Conservation (phyloP, 2,329 filamentous ascomycete species). For the Sordariomycetes sp. region DNA sequence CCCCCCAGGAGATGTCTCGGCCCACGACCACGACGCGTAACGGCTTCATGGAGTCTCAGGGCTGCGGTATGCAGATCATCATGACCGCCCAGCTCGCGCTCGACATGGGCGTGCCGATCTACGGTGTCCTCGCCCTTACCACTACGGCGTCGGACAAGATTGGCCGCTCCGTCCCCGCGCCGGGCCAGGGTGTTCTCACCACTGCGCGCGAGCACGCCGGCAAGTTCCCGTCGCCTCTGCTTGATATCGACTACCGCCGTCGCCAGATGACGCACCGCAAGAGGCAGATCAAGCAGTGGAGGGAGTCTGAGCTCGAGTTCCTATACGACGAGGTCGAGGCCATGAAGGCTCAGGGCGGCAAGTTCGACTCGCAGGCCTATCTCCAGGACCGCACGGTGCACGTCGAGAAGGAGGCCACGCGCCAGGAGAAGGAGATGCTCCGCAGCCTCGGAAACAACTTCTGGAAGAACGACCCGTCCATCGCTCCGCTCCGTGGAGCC, state of each 20-base stretch:
- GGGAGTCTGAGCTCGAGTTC: constrained; percentile 88
- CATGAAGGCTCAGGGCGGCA: constrained; percentile 67
- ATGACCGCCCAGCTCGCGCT: constrained; percentile 95
- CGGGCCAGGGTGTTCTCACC: constrained; percentile 92
- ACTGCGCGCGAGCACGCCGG: constrained; percentile 83
- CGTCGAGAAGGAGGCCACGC: constrained; percentile 73
- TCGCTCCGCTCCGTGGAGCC: constrained; percentile 90
- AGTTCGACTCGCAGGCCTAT: constrained; percentile 77
- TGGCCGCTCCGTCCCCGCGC: constrained; percentile 90
- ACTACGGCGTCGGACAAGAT: constrained; percentile 99
- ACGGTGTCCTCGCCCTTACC: constrained; percentile 86
- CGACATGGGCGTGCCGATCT: constrained; percentile 97
- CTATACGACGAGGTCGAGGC: constrained; percentile 86
- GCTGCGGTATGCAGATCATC: constrained; percentile 94
- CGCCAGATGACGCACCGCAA: constrained; percentile 90
- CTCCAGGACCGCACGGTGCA: constrained; percentile 74
- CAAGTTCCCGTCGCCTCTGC: constrained; percentile 88
- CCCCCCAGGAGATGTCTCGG: constrained; percentile 93
- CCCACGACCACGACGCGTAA: constrained; percentile 94
- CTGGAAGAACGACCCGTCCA: constrained; percentile 92
- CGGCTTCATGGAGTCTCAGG: constrained; percentile 99
- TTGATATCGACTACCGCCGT: constrained; percentile 96
- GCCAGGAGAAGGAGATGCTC: constrained; percentile 89
- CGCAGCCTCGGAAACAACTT: constrained; percentile 95
- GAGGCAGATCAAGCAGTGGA: constrained; percentile 92